Base-by-base conservation (phyloP, 139 green algal species). In the Volvox reticuliferus region DNA sequence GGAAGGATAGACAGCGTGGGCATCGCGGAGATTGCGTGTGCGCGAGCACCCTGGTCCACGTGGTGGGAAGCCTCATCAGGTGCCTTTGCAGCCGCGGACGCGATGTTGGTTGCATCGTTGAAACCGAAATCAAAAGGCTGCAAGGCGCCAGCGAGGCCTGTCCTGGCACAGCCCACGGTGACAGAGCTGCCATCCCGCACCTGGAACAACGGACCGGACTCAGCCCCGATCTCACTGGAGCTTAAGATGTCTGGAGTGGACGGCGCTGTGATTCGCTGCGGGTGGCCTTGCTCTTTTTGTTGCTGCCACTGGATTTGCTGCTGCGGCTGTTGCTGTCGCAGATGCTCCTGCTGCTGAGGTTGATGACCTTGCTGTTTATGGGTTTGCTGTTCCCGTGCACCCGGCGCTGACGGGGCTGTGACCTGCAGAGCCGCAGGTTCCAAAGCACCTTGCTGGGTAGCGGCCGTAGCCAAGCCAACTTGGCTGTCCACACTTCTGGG, bases 181-280 rank as follows among this genome's bases (percentile, higher is more conserved):
- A 9, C 44, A 32, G 9, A 22, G 73, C 73, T 44, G 73, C 73
- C 30, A 12, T 80, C n/a, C n/a, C n/a, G 28, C 28, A 80, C 44
- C 73, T 80, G 73, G 73, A 55, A 80, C 73, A 80, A 18, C n/a
- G 73, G 73, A 12, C 73, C 73, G 12, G 73, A 32, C 73, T 80
- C 73, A 12, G 73, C 12, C n/a, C 28, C n/a, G n/a, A n/a, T n/a
- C n/a, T n/a, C n/a, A n/a, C n/a, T n/a, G n/a, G n/a, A n/a, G n/a
- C n/a, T n/a, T n/a, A n/a, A n/a, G n/a, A n/a, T n/a, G n/a, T n/a
- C 62, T 69, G 62, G 62, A 69, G 19, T 17, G 19, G 62, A 17
- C 62, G 19, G 62, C 17, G 62, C 62, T 69, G 62, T 69, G 62
- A 69, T 69, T 19, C 17, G 62, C 62, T 69, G 62, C 62, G 17